These are phyloP conservation scores for Pichia kluyveri DNA, from an alignment of 805 yeast genomes.

Conservation along the genomic window DNA sequence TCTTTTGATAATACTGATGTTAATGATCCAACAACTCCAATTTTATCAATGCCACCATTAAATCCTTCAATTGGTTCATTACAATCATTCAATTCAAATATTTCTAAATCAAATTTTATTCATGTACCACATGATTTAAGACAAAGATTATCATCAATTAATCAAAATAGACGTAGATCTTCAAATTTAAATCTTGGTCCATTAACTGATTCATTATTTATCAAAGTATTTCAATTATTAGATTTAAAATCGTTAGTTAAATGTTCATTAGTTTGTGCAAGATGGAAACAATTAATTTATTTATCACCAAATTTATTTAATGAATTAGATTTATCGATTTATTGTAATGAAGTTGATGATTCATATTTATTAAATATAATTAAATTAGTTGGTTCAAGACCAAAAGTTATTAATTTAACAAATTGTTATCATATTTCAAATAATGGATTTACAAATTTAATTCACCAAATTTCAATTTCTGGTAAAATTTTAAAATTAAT, in stretches of 20 bases:
- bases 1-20: not conserved
- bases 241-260: constrained; percentile 54
- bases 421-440: constrained; percentile 74
- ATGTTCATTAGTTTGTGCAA: constrained; percentile 45
- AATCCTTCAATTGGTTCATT: constrained; percentile 22
- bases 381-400: constrained; percentile 64
- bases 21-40: not conserved
- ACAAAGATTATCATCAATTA: constrained; percentile 36
- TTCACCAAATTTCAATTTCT: constrained; percentile 60
- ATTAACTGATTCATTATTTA: constrained; percentile 50
- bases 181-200: constrained; percentile 50
- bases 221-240: constrained; percentile 43
- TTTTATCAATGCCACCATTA: constrained; percentile 15
- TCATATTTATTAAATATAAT: constrained; percentile 47
- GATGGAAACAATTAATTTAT: constrained; percentile 61
- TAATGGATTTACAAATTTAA: constrained; percentile 61
- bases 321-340: constrained; percentile 48
- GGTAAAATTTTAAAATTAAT: constrained; percentile 47
- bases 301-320: constrained; percentile 46
- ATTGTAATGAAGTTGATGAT: constrained; percentile 56
- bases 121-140: constrained; percentile 50
- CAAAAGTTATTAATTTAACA: constrained; percentile 50
- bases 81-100: constrained; percentile 15
- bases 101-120: constrained; percentile 29
- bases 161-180: constrained; percentile 40